Evolutionary conservation across 352 stramenopile species (phyloP), one percentile per base, ranked within the genome.

Genomic region (Globisporangium okanoganense): DNA sequence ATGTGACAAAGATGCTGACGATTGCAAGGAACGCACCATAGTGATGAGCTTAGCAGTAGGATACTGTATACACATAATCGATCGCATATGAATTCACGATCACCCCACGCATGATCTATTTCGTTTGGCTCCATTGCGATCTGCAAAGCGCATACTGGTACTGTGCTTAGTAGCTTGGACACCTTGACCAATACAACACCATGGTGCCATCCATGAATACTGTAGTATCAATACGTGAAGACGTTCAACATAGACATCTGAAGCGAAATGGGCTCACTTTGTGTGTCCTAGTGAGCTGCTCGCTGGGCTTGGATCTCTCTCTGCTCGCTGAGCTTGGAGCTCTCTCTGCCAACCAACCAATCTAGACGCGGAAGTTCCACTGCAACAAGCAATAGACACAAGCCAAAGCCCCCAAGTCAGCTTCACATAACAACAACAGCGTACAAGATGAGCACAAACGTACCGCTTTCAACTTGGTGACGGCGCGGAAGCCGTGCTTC

Each of bases 391-490:
- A 52, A 52, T 18, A 22, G 20, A 20, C 43, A 49, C 44, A 55
- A 51, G 45, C 64, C 57, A 13, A 38, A 14, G 53, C 24, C 29
- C 51, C 52, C 35, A 49, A n/a, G 49, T 9, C 12, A 59, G 7
- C 29, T 36, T n/a, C 47, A 53, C 36, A 53, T 27, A 51, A 31
- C 47, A 43, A 29, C 25, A 25, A 40, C 20, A 49, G 5, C 20
- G n/a, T 12, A 20, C n/a, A 22, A 50, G 13, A 16, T 33, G 27
- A 27, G n/a, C 22, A 51, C 31, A 29, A 43, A 78, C 75, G 52
- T 66, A 89, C 81, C 65, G 77, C 68, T 77, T 93, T 93, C n/a
- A 92, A 73, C 69, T 87, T 79, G 36, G 82, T 92, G 58, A 94
- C 72, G 6, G 73, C 77, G 58, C 73, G 71, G 70, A 95, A 94